phyloP scores from a whole-genome alignment of 805 yeast species.

The Monosporozyma servazzii region DNA sequence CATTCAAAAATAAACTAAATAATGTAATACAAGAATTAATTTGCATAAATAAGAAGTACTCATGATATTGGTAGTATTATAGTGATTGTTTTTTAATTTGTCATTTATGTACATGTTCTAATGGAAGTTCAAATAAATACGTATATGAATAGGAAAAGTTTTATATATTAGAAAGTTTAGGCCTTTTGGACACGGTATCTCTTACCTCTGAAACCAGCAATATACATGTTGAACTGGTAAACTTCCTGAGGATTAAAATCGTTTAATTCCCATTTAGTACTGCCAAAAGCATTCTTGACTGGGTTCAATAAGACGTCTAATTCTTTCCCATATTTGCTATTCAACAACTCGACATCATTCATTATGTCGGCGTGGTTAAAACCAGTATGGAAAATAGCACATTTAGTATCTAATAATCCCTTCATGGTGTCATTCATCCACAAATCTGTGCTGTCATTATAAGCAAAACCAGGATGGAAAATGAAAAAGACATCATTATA shows the following conservation, averaged over 20 bases:
- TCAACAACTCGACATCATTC: slow-evolving; percentile 67
- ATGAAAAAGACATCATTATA: slow-evolving; percentile 86
- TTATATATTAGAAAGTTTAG: not conserved
- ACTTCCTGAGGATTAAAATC: slow-evolving; percentile 89
- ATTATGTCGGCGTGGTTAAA: slow-evolving; percentile 67
- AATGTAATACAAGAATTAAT: not conserved
- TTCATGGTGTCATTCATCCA: slow-evolving; percentile 91
- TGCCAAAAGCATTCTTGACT: slow-evolving; percentile 63
- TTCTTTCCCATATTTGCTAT: slow-evolving; percentile 59
- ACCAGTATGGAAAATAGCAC: slow-evolving; percentile 87
- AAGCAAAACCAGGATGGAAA: slow-evolving; percentile 92
- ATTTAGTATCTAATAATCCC: slow-evolving; percentile 84
- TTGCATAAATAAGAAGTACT: not conserved
- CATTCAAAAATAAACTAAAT: not conserved
- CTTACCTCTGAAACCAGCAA: slow-evolving; percentile 93
- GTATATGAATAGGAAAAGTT: not conserved
- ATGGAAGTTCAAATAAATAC: not conserved
- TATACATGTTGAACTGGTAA: slow-evolving; percentile 84
- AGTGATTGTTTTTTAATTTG: not conserved
- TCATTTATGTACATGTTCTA: not conserved
- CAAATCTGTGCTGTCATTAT: slow-evolving; percentile 66
- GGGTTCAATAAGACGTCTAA: slow-evolving; percentile 75
- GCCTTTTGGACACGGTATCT: slow-evolving; percentile 75
- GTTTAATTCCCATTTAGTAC: slow-evolving; percentile 91
- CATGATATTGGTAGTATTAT: not conserved